Percentiles rank a stretch among this genome's conserved stretches.
Evolutionary conservation across 805 yeast species (phyloP).

Genomic region (Grigorovia humatica): DNA sequence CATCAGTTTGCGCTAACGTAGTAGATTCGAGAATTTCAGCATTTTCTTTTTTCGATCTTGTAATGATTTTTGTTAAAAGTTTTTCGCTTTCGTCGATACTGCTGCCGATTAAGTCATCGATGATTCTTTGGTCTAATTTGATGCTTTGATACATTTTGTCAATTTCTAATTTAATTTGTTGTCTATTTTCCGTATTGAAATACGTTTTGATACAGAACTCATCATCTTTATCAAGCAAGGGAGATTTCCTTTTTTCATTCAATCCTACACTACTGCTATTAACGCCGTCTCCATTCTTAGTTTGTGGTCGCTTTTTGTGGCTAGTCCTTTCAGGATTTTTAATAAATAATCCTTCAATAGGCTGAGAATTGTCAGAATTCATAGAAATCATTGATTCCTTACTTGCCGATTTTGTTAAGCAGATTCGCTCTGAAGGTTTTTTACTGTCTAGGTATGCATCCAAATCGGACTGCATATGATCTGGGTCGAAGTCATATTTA

Average conservation of each 20-base stretch:
- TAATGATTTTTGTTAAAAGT: background rate
- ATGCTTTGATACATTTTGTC: background rate
- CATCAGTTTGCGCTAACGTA: background rate
- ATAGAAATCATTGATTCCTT: background rate
- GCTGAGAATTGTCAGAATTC: background rate
- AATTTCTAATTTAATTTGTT: background rate
- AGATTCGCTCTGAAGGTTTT: background rate
- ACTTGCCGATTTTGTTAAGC: background rate
- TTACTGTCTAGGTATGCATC: slow-evolving; percentile 6
- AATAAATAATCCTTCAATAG: background rate
- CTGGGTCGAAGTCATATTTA: slow-evolving; percentile 3
- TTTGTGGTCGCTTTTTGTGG: background rate
- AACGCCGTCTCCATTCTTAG: background rate
- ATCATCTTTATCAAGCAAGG: background rate
- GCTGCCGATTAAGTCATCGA: background rate
- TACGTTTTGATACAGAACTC: background rate
- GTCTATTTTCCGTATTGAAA: background rate
- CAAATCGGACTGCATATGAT: slow-evolving; percentile 11
- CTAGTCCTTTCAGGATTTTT: background rate
- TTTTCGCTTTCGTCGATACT: background rate
- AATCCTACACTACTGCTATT: background rate
- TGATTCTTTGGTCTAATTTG: background rate
- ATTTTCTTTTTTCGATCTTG: background rate
- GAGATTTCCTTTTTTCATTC: background rate
- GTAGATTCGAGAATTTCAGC: background rate